Percentiles rank a stretch among this genome's conserved stretches.
Evolutionary conservation across 805 yeast genomes (phyloP).

Genomic region (Myxozyma vanderwaltii): DNA sequence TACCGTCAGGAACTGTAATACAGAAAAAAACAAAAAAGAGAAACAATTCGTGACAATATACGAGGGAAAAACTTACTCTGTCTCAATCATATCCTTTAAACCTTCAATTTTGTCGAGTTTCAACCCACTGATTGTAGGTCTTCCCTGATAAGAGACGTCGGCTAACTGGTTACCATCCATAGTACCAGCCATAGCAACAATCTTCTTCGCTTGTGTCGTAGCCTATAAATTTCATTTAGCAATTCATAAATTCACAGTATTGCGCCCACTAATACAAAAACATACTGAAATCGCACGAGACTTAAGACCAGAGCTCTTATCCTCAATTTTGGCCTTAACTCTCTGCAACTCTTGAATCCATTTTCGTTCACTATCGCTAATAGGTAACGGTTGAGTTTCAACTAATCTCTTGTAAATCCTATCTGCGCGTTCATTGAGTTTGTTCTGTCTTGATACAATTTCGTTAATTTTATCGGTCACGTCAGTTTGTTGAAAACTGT

Average conservation of each 20-base stretch:
- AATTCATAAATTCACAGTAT: not conserved
- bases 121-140: conserved; percentile 6
- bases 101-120: conserved; percentile 7
- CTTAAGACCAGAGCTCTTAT: conserved; percentile 16
- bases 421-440: conserved; percentile 42
- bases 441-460: conserved; percentile 42
- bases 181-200: conserved; percentile 6
- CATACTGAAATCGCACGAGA: conserved; percentile 9
- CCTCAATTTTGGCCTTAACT: conserved; percentile 40
- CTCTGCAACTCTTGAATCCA: conserved; percentile 52
- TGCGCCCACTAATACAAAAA: not conserved
- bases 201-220: conserved; percentile 10
- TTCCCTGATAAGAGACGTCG: not conserved
- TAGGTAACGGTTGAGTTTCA: conserved; percentile 40
- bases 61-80: conserved; percentile 16
- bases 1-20: too few species aligned
- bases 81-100: conserved; percentile 22
- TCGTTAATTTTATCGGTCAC: conserved; percentile 8
- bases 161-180: not conserved
- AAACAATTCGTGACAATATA: too few species aligned
- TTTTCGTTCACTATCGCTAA: conserved; percentile 47
- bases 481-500: not conserved
- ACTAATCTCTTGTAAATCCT: conserved; percentile 40
- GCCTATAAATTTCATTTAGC: conserved; percentile 7
- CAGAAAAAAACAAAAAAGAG: too few species aligned